Evolutionary conservation across 805 yeast species (phyloP).

Genomic region (Wickerhamomyces bisporus): DNA sequence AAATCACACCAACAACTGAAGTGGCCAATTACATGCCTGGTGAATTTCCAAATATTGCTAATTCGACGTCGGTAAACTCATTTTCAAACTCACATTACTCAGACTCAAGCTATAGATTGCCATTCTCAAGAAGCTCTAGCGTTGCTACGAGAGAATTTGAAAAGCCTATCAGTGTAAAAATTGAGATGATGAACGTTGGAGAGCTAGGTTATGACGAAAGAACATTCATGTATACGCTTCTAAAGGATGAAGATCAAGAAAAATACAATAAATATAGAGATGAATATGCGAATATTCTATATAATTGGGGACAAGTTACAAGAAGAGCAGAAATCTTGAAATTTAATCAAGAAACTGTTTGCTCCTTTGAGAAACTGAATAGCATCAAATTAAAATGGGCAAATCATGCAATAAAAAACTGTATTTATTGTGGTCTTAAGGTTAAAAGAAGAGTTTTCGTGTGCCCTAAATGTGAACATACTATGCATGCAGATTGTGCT

Average conservation of each 20-base stretch:
- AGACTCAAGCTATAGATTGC: conserved; percentile 17
- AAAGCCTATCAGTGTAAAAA: conserved; percentile 29
- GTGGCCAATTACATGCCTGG: background rate
- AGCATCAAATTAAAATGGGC: conserved; percentile 30
- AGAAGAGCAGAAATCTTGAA: conserved; percentile 74
- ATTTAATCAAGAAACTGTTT: conserved; percentile 41
- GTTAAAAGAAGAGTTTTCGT: conserved; percentile 56
- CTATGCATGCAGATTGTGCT: conserved; percentile 76
- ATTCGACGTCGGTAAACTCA: background rate
- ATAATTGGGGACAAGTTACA: conserved; percentile 80
- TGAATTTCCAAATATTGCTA: background rate
- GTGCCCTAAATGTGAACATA: conserved; percentile 74
- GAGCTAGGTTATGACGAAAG: conserved; percentile 32
- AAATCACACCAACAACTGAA: conserved; percentile 1
- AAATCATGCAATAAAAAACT: conserved; percentile 34
- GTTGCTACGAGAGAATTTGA: conserved; percentile 13
- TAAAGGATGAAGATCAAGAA: conserved; percentile 24
- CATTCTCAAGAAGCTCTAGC: conserved; percentile 24
- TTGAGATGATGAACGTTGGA: conserved; percentile 40
- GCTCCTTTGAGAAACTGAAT: conserved; percentile 20
- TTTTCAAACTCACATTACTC: conserved; percentile 19
- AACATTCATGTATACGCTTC: conserved; percentile 31
- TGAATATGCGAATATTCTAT: conserved; percentile 73
- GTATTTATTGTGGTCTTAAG: conserved; percentile 61
- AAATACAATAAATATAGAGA: conserved; percentile 41